These are phyloP conservation scores for Cystofilobasidium bisporidii DNA, from an alignment of 768 basidiomycete genomes.

Conservation along the genomic window DNA sequence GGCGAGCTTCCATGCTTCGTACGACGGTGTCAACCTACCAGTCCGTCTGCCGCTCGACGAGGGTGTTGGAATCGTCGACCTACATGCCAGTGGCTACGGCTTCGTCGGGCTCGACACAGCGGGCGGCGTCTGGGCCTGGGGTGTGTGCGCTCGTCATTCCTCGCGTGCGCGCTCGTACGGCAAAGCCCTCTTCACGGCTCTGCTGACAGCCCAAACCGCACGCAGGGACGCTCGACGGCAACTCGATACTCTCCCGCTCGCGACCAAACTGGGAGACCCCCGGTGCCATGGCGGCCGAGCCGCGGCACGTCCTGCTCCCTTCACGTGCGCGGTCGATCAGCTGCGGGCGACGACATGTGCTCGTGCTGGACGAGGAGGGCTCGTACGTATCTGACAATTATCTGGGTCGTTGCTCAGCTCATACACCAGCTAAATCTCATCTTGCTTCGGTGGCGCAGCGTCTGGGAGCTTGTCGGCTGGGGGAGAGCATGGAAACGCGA, in stretches of 20 bases:
- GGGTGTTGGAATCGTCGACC: conserved; percentile 17
- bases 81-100: conserved; percentile 21
- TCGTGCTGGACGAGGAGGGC: conserved; percentile 10
- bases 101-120: conserved; percentile 19
- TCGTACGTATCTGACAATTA: background rate
- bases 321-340: background rate
- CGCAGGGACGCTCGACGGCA: conserved; percentile 21
- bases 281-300: conserved; percentile 1
- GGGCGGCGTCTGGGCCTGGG: conserved; percentile 19
- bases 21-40: conserved; percentile 20
- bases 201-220: no score
- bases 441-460: background rate
- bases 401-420: no score
- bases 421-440: no score
- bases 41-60: conserved; percentile 7
- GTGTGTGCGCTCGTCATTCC: no score
- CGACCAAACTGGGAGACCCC: conserved; percentile 14
- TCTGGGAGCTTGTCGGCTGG: conserved; percentile 25
- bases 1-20: conserved; percentile 1
- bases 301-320: conserved; percentile 7
- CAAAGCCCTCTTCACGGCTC: no score
- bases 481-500: conserved; percentile 14
- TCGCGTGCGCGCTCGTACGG: no score
- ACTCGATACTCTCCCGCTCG: background rate
- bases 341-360: conserved; percentile 11